Conservation (phyloP, 306 rosid species). For the Dicorynia guianensis region DNA sequence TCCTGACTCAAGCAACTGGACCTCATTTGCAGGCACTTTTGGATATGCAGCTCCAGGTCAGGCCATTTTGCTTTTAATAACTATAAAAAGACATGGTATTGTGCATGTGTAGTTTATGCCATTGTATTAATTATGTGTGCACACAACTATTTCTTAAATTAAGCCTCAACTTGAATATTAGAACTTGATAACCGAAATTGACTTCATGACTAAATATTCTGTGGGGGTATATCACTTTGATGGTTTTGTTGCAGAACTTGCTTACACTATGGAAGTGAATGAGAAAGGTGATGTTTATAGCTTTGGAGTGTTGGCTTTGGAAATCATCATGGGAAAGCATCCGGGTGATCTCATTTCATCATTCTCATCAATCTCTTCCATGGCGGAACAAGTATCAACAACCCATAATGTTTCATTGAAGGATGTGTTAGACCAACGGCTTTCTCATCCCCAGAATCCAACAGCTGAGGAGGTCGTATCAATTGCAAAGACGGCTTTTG, state of each 20-base stretch:
- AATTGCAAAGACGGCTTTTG: conserved; percentile 29
- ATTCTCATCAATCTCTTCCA: neutral
- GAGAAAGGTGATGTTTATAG: conserved; percentile 27
- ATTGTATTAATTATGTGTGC: too few relatives aligned
- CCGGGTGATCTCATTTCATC: conserved; percentile 43
- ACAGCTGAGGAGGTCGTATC: conserved; percentile 26
- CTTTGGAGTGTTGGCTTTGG: conserved; percentile 45
- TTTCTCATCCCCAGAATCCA: conserved; percentile 4
- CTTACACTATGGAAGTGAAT: conserved; percentile 23
- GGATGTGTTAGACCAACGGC: conserved; percentile 39
- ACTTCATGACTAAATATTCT: too few relatives aligned
- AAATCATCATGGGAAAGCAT: conserved; percentile 45
- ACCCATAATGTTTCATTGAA: conserved; percentile 5
- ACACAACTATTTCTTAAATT: too few relatives aligned
- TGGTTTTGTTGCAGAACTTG: conserved; percentile 24
- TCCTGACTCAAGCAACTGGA: conserved; percentile 12
- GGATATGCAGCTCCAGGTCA: conserved; percentile 36
- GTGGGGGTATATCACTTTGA: too few relatives aligned
- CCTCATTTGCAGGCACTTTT: conserved; percentile 26
- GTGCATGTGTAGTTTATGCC: too few relatives aligned
- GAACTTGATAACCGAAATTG: too few relatives aligned
- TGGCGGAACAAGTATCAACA: neutral
- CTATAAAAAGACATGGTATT: too few relatives aligned
- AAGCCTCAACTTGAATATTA: too few relatives aligned
- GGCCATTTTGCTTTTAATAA: neutral